Evolutionary conservation across 179 eudicot species (phyloP).

Genomic region (Nepenthes alata): DNA sequence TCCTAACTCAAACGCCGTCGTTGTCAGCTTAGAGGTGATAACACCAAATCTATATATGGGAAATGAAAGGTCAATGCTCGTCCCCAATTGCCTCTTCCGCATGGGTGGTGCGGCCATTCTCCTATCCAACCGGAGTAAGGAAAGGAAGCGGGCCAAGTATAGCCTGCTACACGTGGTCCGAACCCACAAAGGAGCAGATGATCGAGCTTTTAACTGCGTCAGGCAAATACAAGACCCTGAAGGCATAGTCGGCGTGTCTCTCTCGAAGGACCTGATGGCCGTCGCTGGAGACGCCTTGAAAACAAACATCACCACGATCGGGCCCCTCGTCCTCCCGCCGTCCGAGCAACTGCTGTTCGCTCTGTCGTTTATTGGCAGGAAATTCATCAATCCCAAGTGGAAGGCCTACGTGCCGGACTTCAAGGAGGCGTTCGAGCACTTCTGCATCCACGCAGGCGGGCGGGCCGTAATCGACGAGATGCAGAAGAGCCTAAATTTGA

Average conservation of each 20-base stretch:
- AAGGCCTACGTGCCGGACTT: conserved; percentile 7
- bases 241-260: neutral
- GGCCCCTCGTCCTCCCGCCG: conserved; percentile 4
- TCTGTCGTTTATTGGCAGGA: neutral
- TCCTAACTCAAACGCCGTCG: conserved; percentile 4
- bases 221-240: neutral
- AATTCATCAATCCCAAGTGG: neutral
- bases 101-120: conserved; percentile 6
- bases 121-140: conserved; percentile 1
- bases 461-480: conserved; percentile 10
- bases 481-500: conserved; percentile 8
- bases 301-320: conserved; percentile 6
- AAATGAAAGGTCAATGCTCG: conserved; percentile 3
- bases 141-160: conserved; percentile 2
- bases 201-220: neutral
- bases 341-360: conserved; percentile 6
- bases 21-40: conserved; percentile 5
- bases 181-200: conserved; percentile 7
- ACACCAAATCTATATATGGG: conserved; percentile 4
- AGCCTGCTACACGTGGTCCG: conserved; percentile 4
- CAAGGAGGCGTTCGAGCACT: conserved; percentile 6
- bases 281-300: conserved; percentile 3
- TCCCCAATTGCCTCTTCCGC: conserved; percentile 5
- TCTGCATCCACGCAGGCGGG: conserved; percentile 9
- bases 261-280: conserved; percentile 6